A percentile compares a stretch with the other conserved stretches of the same genome.
Conservation (phyloP, 164 flowering plant species). For the Umbilicus rupestris region DNA sequence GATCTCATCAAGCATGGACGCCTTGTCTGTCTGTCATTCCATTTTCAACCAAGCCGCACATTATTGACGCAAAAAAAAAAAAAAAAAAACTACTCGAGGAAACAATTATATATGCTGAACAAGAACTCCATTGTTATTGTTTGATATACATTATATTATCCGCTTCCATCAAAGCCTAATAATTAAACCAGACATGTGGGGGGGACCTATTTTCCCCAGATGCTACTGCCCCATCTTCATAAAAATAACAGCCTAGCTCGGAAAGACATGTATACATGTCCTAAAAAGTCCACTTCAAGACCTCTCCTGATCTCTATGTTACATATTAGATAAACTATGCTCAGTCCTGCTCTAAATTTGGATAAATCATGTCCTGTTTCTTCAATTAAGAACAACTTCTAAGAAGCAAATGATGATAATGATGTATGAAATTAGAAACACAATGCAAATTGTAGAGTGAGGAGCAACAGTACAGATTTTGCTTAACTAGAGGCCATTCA, state of each 20-base stretch:
- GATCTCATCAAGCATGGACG: constrained; percentile 98
- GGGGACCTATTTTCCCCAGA: not conserved
- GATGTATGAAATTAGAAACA: not conserved
- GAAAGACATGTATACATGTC: constrained; percentile 7
- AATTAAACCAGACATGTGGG: not conserved
- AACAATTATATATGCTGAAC: not conserved
- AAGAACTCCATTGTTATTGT: not conserved
- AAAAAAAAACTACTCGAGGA: not conserved
- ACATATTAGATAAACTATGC: not conserved
- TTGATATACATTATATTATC: not conserved
- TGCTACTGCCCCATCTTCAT: not conserved
- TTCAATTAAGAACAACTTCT: not conserved
- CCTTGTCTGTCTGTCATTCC: constrained; percentile 94
- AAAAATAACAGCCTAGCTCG: not conserved
- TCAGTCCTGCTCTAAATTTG: not conserved
- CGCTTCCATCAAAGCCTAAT: not conserved
- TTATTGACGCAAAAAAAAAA: not conserved
- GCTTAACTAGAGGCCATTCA: not conserved
- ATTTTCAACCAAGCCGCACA: not conserved
- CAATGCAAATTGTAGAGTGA: not conserved
- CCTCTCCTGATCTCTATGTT: not conserved
- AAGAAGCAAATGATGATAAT: not conserved
- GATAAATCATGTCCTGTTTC: not conserved
- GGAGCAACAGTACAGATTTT: not conserved
- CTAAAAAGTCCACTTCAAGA: not conserved